phyloP scores from a whole-genome alignment of 2,329 filamentous ascomycete species.

The Arthrobotrys sphaeroides region DNA sequence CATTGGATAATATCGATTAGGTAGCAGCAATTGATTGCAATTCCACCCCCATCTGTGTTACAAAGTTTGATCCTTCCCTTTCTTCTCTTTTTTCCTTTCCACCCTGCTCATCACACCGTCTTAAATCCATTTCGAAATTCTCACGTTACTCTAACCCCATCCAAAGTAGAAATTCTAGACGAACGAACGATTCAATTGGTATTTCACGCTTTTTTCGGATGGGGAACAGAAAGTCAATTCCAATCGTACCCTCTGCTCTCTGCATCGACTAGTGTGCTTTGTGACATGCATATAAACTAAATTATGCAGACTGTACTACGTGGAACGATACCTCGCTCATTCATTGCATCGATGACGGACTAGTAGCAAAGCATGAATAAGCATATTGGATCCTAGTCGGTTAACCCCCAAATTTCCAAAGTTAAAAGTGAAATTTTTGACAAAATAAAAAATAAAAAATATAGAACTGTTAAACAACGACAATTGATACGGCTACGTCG shows the following conservation, averaged over 20 bases:
- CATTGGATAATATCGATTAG: conserved; percentile 1
- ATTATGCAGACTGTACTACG: conserved; percentile 22
- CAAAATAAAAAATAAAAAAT: not conserved
- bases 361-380: conserved; percentile 3
- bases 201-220: not conserved
- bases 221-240: conserved; percentile 20
- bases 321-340: conserved; percentile 6
- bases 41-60: conserved; percentile 9
- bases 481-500: conserved; percentile 1
- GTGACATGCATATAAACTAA: conserved; percentile 18
- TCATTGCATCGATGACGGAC: conserved; percentile 12
- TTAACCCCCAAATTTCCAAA: no score
- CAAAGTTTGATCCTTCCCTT: not conserved
- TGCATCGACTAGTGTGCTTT: conserved; percentile 1
- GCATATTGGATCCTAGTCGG: not conserved
- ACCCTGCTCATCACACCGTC: not conserved
- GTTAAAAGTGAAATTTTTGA: no score
- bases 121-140: not conserved
- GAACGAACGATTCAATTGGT: conserved; percentile 1
- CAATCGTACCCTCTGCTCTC: not conserved
- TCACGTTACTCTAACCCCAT: conserved; percentile 26
- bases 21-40: conserved; percentile 9
- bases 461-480: not conserved
- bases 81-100: not conserved
- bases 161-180: conserved; percentile 32